These are phyloP conservation scores for Botryotinia narcissicola DNA, from an alignment of 2,329 filamentous ascomycete species.

Conservation along the genomic window DNA sequence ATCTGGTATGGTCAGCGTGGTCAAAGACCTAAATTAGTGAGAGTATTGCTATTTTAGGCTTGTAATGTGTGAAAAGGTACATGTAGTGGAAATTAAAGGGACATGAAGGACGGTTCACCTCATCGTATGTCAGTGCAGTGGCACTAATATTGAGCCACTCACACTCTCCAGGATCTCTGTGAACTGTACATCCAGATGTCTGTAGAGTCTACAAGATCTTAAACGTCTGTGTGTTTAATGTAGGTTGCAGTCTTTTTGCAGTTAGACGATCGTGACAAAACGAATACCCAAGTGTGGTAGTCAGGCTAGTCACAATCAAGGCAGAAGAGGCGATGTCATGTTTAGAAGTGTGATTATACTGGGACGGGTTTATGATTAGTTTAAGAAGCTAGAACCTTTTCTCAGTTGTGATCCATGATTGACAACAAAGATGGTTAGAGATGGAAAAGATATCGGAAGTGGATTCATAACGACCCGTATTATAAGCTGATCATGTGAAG, in stretches of 20 bases:
- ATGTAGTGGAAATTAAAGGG: background rate
- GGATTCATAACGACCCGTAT: background rate
- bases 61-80: background rate
- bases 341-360: background rate
- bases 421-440: background rate
- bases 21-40: background rate
- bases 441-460: background rate
- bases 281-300: background rate
- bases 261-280: background rate
- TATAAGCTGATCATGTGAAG: background rate
- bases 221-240: background rate
- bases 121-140: slow-evolving; percentile 9
- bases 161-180: background rate
- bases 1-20: background rate
- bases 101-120: slow-evolving; percentile 1
- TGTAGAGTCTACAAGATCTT: slow-evolving; percentile 1
- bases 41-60: background rate
- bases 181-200: background rate
- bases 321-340: background rate
- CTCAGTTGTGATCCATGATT: background rate
- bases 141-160: background rate
- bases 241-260: background rate
- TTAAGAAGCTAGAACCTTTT: background rate
- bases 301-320: background rate
- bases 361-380: background rate